Percentiles rank a stretch among this genome's conserved stretches.
Evolutionary conservation across 2,329 filamentous ascomycete species (phyloP).

Genomic region (Penicillium sp.): DNA sequence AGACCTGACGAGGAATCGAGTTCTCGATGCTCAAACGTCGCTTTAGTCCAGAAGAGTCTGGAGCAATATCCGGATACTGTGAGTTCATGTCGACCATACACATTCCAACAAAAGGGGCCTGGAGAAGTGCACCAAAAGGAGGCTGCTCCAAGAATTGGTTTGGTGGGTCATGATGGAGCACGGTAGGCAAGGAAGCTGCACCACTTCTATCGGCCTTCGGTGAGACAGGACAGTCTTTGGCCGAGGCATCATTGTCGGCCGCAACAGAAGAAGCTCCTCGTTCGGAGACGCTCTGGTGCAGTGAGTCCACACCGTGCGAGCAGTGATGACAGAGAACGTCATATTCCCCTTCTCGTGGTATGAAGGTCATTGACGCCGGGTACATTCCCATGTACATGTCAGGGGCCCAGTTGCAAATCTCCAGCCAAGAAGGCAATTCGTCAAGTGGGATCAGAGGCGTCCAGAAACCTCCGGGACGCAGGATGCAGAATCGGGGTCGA

Average conservation of each 20-base stretch:
- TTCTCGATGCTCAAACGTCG: slow-evolving; percentile 4
- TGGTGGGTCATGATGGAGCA: background rate
- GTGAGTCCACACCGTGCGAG: slow-evolving; percentile 21
- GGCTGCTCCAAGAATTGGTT: slow-evolving; percentile 13
- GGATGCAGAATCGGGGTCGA: slow-evolving; percentile 42
- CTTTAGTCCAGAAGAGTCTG: background rate
- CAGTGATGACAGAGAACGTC: slow-evolving; percentile 37
- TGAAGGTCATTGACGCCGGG: slow-evolving; percentile 21
- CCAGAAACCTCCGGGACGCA: slow-evolving; percentile 35
- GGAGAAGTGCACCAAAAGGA: slow-evolving; percentile 19
- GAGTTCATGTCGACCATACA: slow-evolving; percentile 19
- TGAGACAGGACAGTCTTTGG: slow-evolving; percentile 5
- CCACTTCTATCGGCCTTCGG: background rate
- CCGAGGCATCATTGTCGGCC: background rate
- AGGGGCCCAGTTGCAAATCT: slow-evolving; percentile 29
- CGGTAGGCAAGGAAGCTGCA: background rate
- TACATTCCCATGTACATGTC: slow-evolving; percentile 25
- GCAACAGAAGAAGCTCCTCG: slow-evolving; percentile 13
- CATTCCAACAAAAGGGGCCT: slow-evolving; percentile 24
- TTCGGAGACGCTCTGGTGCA: slow-evolving; percentile 29
- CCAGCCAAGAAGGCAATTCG: slow-evolving; percentile 42
- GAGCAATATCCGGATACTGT: background rate
- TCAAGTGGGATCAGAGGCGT: slow-evolving; percentile 46
- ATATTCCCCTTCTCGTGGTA: slow-evolving; percentile 35
- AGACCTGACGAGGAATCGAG: background rate